Base-by-base conservation (phyloP, 805 yeast species). In the Lachancea quebecensis region DNA sequence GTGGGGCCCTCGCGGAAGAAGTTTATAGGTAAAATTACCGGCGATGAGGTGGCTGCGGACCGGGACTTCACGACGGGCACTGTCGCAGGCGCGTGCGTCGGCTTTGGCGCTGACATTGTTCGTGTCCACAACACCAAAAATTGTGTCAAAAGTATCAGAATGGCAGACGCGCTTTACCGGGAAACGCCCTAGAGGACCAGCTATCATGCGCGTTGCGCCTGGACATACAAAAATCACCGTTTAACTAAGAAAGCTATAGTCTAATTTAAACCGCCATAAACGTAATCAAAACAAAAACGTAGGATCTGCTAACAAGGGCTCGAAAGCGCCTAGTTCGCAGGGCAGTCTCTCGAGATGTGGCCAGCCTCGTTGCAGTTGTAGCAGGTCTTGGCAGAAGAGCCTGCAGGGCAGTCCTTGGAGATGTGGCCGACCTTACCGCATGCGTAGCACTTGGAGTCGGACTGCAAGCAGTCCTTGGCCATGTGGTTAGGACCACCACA, bases 401-500 rank as follows among this genome's bases (percentile, higher is more conserved):
- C 74, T 41, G 78, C 68, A 50, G 75, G 67, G 70, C 96, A 88
- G 54, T 85, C 95, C 68, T 80, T 85, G 51, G 93, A 81, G 58
- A 87, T 80, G 73, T 90, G 97, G 46, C 96, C 96, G 51, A 78
- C 72, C 68, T 82, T 80, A 57, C 96, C 96, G 70, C 97, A 89
- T 51, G 90, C 85, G 77, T 87, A 90, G 71, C 97, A 89, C 70
- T 86, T 86, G 64, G 80, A 75, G 54, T 74, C 77, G 46, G 79
- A 76, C 56, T 80, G 81, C 66, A 81, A 83, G 70, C 96, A 87
- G 68, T 87, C 95, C 72, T 86, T 83, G 54, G 95, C 95, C 70
- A 82, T 83, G 68, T 88, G 95, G 79, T 86, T 86, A 63, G 93
- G 89, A 53, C 91, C 93, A 62, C 95, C 95, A 67, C 95, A 86